These are phyloP conservation scores for Boeremia exigua DNA, from an alignment of 2,329 filamentous ascomycete genomes.

Conservation along the genomic window DNA sequence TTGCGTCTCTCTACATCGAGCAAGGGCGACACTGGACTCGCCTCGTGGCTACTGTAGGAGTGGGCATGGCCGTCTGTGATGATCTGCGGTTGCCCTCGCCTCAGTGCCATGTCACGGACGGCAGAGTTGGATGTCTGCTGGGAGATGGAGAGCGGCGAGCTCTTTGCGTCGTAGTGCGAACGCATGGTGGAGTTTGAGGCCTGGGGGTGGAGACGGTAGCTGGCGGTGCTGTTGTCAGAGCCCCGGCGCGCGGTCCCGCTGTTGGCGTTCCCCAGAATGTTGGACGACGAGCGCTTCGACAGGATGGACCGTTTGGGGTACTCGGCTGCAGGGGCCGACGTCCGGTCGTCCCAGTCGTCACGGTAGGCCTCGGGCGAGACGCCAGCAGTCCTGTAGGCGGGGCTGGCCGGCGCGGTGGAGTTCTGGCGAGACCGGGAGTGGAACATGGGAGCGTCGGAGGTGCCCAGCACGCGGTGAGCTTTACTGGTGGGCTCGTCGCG, in stretches of 20 bases:
- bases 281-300: slow-evolving; percentile 44
- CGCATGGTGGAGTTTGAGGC: slow-evolving; percentile 50
- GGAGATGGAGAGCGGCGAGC: slow-evolving; percentile 49
- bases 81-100: slow-evolving; percentile 46
- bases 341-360: slow-evolving; percentile 33
- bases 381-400: slow-evolving; percentile 41
- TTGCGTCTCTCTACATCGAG: slow-evolving; percentile 35
- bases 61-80: slow-evolving; percentile 19
- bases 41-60: slow-evolving; percentile 17
- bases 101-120: slow-evolving; percentile 51
- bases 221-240: slow-evolving; percentile 39
- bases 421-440: slow-evolving; percentile 32
- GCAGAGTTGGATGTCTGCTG: slow-evolving; percentile 55
- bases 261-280: slow-evolving; percentile 36
- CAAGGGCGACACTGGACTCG: slow-evolving; percentile 31
- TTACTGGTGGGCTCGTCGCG: slow-evolving; percentile 38
- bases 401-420: slow-evolving; percentile 29
- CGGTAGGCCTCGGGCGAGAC: slow-evolving; percentile 39
- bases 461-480: slow-evolving; percentile 48
- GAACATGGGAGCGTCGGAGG: slow-evolving; percentile 33
- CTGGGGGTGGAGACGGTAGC: slow-evolving; percentile 37
- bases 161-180: slow-evolving; percentile 52
- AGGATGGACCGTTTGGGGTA: slow-evolving; percentile 31
- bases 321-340: slow-evolving; percentile 28
- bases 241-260: slow-evolving; percentile 29